Evolutionary conservation across 768 basidiomycete species (phyloP), one percentile per base, ranked within the genome.

Genomic region (Boletus sp.): DNA sequence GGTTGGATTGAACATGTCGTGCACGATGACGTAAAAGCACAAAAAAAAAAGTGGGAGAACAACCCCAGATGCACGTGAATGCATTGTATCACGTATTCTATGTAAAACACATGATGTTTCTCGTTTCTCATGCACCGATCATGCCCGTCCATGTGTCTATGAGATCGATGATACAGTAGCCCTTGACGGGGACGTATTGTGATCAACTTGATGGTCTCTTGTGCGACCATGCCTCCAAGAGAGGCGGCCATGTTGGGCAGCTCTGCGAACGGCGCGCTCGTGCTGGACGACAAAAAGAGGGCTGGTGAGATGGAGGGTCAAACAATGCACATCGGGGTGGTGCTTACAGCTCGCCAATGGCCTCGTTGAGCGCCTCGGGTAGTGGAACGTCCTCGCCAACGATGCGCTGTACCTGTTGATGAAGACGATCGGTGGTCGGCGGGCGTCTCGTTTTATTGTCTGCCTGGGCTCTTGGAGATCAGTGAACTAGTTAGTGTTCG

Each of bases 191-290:
- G 14, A 95, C 81, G 69, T 99, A 99, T 73, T 99, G 97, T 65
- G 85, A 96, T 88, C 75, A 98, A 80, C 80, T 99, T 98, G 80
- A 98, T 98, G 7, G 87, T 86, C 69, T 99, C 97, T 64, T 99
- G 97, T 28, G 95, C 94, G 18, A 98, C 88, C 36, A 98, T 72
- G 3, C 97, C 97, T 1, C 97, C 97, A 0, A 98, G 77, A 66
- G 98, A 85, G 2, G 95, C 95, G 0, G 96, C 92, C 2, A 87
- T 94, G 62, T 94, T 98, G 7, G 96, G 96, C 4, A 98, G 75
- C 65, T 96, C 93, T 4, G 92, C 87, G 0, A 81, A 85, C 2
- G 90, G 91, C 8, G 92, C 79, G 2, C 94, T 89, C 11, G 79
- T 85, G 54, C 93, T 94, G 18, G n/a, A 15, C 18, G 10, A 8